phyloP scores from a whole-genome alignment of 2,329 filamentous ascomycete genomes.

The Colletotrichum musae region DNA sequence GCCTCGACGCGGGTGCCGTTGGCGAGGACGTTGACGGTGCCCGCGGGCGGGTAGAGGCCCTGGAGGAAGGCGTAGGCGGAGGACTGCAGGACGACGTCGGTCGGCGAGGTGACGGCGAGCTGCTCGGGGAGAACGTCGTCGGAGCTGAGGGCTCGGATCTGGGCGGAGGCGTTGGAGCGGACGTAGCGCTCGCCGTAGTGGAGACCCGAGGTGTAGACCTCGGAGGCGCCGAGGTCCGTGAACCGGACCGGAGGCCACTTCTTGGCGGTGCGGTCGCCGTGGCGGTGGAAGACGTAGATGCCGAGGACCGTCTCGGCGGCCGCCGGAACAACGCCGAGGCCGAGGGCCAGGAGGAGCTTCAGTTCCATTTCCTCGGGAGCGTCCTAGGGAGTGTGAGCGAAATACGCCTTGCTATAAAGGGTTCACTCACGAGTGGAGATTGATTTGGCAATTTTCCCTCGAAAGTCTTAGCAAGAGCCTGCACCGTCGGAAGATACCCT shows the following conservation, averaged over 20 bases:
- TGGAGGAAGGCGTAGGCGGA: constrained; percentile 87
- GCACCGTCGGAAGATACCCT: too few species aligned
- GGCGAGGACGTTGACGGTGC: constrained; percentile 72
- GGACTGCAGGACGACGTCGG: constrained; percentile 83
- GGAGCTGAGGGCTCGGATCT: constrained; percentile 76
- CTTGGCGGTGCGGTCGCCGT: constrained; percentile 91
- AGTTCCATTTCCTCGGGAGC: constrained; percentile 52
- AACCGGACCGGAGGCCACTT: constrained; percentile 78
- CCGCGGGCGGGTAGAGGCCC: constrained; percentile 86
- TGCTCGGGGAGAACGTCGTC: constrained; percentile 79
- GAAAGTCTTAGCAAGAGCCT: too few species aligned
- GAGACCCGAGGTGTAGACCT: constrained; percentile 80
- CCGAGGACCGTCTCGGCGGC: constrained; percentile 81
- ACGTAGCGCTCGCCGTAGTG: constrained; percentile 87
- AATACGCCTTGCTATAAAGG: too few species aligned
- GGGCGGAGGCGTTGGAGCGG: constrained; percentile 66
- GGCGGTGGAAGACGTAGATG: constrained; percentile 89
- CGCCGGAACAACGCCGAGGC: constrained; percentile 54
- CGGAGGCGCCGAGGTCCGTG: constrained; percentile 83
- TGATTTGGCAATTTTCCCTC: too few species aligned
- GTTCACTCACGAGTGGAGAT: too few species aligned
- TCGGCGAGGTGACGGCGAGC: constrained; percentile 79
- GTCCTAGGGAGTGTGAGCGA: constrained; percentile 1
- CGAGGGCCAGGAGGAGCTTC: constrained; percentile 51
- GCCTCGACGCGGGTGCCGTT: constrained; percentile 78